Conservation (phyloP, 2,329 filamentous ascomycete genomes). For the Nannizziopsis barbatae region DNA sequence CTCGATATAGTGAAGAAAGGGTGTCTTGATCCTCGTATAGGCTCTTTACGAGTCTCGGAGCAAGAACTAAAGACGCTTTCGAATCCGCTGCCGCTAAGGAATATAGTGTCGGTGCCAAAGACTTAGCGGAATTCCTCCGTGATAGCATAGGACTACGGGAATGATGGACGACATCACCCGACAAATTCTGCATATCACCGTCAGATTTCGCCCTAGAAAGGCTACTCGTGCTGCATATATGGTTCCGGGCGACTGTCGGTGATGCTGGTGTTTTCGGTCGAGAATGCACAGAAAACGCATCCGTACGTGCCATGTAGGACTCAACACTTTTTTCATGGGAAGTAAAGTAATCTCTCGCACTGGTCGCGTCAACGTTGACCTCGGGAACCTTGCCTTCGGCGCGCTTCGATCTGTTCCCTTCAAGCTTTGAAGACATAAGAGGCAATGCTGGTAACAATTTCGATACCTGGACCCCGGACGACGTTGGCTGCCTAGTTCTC, state of each 20-base stretch:
- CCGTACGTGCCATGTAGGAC: slow-evolving; percentile 33
- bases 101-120: slow-evolving; percentile 37
- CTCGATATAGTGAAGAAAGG: slow-evolving; percentile 33
- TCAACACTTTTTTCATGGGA: slow-evolving; percentile 31
- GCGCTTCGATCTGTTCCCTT: neutral
- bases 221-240: slow-evolving; percentile 35
- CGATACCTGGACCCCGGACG: neutral
- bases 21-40: slow-evolving; percentile 38
- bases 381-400: neutral
- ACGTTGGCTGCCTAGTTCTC: neutral
- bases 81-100: slow-evolving; percentile 36
- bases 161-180: slow-evolving; percentile 23
- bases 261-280: slow-evolving; percentile 34
- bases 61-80: slow-evolving; percentile 36
- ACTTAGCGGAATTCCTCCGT: slow-evolving; percentile 25
- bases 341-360: neutral
- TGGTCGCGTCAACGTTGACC: neutral
- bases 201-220: slow-evolving; percentile 35
- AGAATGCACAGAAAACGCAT: slow-evolving; percentile 32
- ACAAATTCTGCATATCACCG: slow-evolving; percentile 27
- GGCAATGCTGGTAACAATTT: slow-evolving; percentile 5
- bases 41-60: slow-evolving; percentile 33
- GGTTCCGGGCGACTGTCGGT: slow-evolving; percentile 28
- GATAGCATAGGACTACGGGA: slow-evolving; percentile 16
- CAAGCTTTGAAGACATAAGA: neutral